Base-by-base conservation (phyloP, 441 rosid species). In the Capsella rubella region DNA sequence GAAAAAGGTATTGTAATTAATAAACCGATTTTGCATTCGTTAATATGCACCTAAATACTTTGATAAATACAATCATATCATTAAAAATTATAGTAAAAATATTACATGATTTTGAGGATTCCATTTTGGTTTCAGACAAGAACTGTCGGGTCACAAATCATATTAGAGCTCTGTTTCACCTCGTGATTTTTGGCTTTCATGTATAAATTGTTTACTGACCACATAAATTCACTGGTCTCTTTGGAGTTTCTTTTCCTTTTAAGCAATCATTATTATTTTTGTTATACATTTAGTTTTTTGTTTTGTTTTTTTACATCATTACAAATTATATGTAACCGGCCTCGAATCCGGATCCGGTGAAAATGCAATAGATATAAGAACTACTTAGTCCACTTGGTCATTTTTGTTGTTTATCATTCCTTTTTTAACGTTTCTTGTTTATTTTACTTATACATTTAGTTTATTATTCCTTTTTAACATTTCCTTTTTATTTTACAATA, bases 161-260 rank as follows among this genome's bases (percentile, higher is more conserved):
- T 27, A 8, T 35, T 37, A 39, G 37, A 3, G 7, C 8, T 57
- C 40, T 55, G 13, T 12, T 47, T 65, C 66, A 56, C 56, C 11
- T 18, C 35, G 64, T 50, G 60, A 71, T 61, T 34, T 51, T 40
- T 51, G 6, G 61, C 18, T 50, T 51, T 61, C 34, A 28, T 25
- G 42, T 15, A n/a, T 15, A n/a, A 37, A 31, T 12, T 43, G 62
- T 49, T 49, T 49, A 49, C 59, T 47, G 78, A 35, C 72, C 73
- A 74, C 67, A 39, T 14, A 49, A 4, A 16, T 16, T 47, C 67
- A 50, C 54, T 67, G 25, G 25, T 67, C 15, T 67, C 18, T 40
- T 21, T 66, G 68, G 21, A 31, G 50, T 1, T 29, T 56, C 72
- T 13, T 49, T 74, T 67, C 52, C 73, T n/a, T 51, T 42, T 18